phyloP scores from a whole-genome alignment of 2,329 filamentous ascomycete species.

The Botrytis sinoallii region DNA sequence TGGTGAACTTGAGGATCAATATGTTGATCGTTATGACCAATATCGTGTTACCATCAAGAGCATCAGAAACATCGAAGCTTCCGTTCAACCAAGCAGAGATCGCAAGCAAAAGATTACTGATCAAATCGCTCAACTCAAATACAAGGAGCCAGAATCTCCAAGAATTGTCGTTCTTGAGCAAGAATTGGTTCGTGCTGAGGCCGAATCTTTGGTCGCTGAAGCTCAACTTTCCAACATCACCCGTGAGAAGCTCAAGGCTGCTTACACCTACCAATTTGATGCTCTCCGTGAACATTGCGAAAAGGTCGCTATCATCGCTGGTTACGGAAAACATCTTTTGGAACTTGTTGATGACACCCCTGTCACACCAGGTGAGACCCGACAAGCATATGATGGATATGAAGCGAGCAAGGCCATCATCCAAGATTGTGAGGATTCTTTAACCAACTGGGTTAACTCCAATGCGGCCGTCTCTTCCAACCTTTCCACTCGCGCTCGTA shows the following conservation, averaged over 20 bases:
- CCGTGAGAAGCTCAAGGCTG: conserved; percentile 97
- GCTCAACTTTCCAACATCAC: conserved; percentile 99
- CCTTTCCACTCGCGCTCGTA: conserved; percentile 83
- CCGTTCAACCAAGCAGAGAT: conserved; percentile 95
- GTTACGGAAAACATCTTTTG: conserved; percentile 96
- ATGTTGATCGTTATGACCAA: conserved; percentile 98
- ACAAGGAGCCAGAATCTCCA: conserved; percentile 98
- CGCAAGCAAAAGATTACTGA: conserved; percentile 99
- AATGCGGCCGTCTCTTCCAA: conserved; percentile 86
- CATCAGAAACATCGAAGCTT: conserved; percentile 98
- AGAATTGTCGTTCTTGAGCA: conserved; percentile 98
- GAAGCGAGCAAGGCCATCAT: conserved; percentile 99
- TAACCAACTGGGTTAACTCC: conserved; percentile 94
- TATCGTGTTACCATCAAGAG: conserved; percentile 99
- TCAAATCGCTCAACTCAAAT: conserved; percentile 97
- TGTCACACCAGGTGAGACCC: conserved; percentile 94
- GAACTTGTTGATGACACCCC: conserved; percentile 95
- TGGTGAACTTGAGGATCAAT: conserved; percentile 93
- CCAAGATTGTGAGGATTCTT: conserved; percentile 95
- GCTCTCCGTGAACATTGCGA: conserved; percentile 96
- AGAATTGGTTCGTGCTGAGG: conserved; percentile 95
- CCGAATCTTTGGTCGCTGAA: conserved; percentile 97
- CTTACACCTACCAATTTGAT: conserved; percentile 97
- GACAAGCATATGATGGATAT: conserved; percentile 94
- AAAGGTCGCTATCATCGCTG: conserved; percentile 96